Evolutionary conservation across 805 yeast species (phyloP).

Genomic region (Lipomyces starkeyi): DNA sequence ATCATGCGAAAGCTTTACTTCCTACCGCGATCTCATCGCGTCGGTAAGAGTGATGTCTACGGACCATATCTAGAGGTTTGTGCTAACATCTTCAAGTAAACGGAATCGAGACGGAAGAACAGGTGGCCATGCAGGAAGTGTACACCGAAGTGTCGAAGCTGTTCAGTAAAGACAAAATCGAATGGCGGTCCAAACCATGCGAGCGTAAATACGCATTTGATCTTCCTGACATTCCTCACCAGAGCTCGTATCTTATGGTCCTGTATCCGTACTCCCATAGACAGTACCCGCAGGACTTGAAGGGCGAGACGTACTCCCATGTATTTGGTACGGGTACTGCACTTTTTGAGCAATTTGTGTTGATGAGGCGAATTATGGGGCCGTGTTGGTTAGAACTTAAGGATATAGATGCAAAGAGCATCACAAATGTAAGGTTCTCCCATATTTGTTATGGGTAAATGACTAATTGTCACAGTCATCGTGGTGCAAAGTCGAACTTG

Average conservation of each 20-base stretch:
- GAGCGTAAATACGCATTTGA: conserved; percentile 88
- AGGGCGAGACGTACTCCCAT: conserved; percentile 76
- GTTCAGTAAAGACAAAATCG: conserved; percentile 65
- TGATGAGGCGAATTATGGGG: conserved; percentile 88
- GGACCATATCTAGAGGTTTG: neutral
- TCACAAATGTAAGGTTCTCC: conserved; percentile 55
- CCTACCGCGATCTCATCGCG: conserved; percentile 64
- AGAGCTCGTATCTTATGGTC: conserved; percentile 79
- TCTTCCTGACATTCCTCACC: conserved; percentile 74
- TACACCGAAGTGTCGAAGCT: conserved; percentile 76
- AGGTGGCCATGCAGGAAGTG: conserved; percentile 65
- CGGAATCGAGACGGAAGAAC: conserved; percentile 51
- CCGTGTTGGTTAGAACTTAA: conserved; percentile 92
- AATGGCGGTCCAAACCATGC: conserved; percentile 72
- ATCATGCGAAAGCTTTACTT: conserved; percentile 75
- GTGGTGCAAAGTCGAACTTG: conserved; percentile 80
- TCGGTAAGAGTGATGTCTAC: neutral
- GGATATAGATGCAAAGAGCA: conserved; percentile 62
- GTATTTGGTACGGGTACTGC: conserved; percentile 80
- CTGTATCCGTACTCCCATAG: conserved; percentile 66
- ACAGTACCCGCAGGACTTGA: conserved; percentile 62
- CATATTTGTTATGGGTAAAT: neutral
- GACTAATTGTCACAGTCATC: conserved; percentile 47
- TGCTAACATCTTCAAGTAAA: conserved; percentile 23
- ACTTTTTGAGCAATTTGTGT: conserved; percentile 83